A percentile compares a stretch with the other conserved stretches of the same genome.
Evolutionary conservation across 305 asterid genomes (phyloP).

Genomic region (Salvia sclarea): DNA sequence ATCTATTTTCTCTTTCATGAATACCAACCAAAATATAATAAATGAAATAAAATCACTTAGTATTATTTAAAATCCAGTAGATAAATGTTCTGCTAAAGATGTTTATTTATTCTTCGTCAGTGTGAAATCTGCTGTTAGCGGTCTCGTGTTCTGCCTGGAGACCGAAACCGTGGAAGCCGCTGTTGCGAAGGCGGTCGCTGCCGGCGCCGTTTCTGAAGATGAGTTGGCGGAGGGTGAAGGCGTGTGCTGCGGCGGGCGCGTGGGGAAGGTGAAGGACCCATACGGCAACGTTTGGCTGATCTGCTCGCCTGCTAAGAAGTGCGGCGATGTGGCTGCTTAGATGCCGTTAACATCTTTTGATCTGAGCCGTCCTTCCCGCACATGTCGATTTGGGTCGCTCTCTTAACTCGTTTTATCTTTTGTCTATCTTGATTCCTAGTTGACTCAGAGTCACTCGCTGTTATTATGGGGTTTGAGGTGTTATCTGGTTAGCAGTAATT

Average conservation of each 20-base stretch:
- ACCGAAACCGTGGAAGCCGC: conserved; percentile 68
- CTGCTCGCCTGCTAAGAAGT: conserved; percentile 49
- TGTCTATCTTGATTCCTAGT: background rate
- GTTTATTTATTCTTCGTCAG: conserved; percentile 30
- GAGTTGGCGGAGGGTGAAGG: conserved; percentile 46
- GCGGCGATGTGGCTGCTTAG: conserved; percentile 49
- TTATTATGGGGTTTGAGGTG: background rate
- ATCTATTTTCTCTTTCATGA: background rate
- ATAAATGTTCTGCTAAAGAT: background rate
- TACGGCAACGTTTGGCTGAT: conserved; percentile 75
- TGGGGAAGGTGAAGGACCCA: conserved; percentile 72
- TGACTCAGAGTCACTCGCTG: background rate
- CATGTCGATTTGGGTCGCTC: background rate
- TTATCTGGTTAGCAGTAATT: background rate
- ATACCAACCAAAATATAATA: background rate
- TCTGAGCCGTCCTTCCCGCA: conserved; percentile 4
- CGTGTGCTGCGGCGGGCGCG: conserved; percentile 60
- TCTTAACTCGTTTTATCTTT: conserved; percentile 8
- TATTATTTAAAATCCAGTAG: background rate
- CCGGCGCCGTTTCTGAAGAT: conserved; percentile 60
- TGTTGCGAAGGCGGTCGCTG: conserved; percentile 53
- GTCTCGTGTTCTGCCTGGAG: conserved; percentile 58
- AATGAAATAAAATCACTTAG: no score
- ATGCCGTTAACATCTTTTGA: conserved; percentile 3
- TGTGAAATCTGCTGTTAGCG: conserved; percentile 40